Percentiles rank a stretch among this genome's conserved stretches.
Evolutionary conservation across 1,284 basidiomycete species (phyloP).

Genomic region (Tranzscheliella williamsii): DNA sequence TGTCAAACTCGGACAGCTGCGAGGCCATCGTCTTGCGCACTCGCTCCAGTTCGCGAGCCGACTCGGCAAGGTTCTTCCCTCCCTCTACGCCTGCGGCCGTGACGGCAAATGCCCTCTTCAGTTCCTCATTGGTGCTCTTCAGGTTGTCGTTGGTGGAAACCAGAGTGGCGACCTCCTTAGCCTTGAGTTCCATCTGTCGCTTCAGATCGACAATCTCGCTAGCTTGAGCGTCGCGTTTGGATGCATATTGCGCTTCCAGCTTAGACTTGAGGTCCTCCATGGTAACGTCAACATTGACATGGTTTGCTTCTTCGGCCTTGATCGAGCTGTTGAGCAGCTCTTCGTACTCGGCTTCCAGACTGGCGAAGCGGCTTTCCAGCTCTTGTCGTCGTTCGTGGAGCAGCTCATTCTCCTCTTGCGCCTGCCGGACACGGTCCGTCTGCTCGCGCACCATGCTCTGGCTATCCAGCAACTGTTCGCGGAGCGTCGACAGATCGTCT

Average conservation of each 20-base stretch:
- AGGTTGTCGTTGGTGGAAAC: conserved; percentile 87
- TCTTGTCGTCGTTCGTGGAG: conserved; percentile 81
- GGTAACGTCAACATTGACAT: conserved; percentile 67
- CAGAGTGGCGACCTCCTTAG: conserved; percentile 80
- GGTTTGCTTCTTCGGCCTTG: conserved; percentile 56
- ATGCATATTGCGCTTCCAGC: conserved; percentile 88
- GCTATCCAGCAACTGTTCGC: conserved; percentile 84
- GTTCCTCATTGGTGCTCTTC: conserved; percentile 94
- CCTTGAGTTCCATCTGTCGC: conserved; percentile 85
- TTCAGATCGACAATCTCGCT: conserved; percentile 86
- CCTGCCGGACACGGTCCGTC: conserved; percentile 82
- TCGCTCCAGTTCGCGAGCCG: conserved; percentile 93
- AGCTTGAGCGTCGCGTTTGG: conserved; percentile 84
- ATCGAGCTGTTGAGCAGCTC: conserved; percentile 73
- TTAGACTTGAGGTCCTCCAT: conserved; percentile 90
- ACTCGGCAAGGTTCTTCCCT: conserved; percentile 82
- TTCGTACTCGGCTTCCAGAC: conserved; percentile 90
- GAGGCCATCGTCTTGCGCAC: conserved; percentile 95
- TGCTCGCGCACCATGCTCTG: conserved; percentile 84
- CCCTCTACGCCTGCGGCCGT: conserved; percentile 95
- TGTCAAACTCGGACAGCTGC: conserved; percentile 96
- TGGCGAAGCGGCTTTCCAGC: conserved; percentile 77
- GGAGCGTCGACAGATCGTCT: conserved; percentile 78
- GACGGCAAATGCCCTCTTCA: conserved; percentile 83
- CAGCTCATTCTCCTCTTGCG: conserved; percentile 90